A percentile compares a stretch with the other conserved stretches of the same genome.
Conservation (phyloP, 2,329 filamentous ascomycete species). For the Pseudogymnoascus verrucosus region DNA sequence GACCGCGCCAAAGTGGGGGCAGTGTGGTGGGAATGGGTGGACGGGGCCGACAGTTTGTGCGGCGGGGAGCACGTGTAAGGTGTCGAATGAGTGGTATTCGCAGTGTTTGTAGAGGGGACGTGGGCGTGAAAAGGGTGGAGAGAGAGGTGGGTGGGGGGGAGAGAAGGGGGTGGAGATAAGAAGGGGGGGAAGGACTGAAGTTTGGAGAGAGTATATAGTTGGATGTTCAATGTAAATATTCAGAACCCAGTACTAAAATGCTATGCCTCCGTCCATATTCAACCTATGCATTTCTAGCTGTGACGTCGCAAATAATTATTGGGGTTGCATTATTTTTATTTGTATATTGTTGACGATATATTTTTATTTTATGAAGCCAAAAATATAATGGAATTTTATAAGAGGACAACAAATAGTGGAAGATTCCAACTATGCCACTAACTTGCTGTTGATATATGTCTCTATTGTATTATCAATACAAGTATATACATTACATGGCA, state of each 20-base stretch:
- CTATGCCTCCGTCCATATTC: neutral
- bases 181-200: neutral
- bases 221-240: neutral
- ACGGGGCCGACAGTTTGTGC: slow-evolving; percentile 24
- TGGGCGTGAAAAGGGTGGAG: neutral
- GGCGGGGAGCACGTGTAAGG: slow-evolving; percentile 19
- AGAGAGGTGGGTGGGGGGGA: neutral
- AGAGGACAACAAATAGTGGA: neutral
- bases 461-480: neutral
- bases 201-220: neutral
- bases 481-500: neutral
- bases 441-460: neutral
- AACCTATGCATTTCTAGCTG: no score
- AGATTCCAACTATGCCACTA: no score
- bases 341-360: neutral
- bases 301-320: neutral
- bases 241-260: neutral
- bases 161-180: neutral
- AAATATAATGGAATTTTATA: neutral
- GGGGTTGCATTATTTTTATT: neutral
- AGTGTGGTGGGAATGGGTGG: slow-evolving; percentile 29
- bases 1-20: slow-evolving; percentile 21
- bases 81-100: slow-evolving; percentile 13
- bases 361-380: neutral
- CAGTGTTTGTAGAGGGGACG: slow-evolving; percentile 9